Conservation (phyloP, 352 stramenopile genomes). For the Poterioochromonas sp. region DNA sequence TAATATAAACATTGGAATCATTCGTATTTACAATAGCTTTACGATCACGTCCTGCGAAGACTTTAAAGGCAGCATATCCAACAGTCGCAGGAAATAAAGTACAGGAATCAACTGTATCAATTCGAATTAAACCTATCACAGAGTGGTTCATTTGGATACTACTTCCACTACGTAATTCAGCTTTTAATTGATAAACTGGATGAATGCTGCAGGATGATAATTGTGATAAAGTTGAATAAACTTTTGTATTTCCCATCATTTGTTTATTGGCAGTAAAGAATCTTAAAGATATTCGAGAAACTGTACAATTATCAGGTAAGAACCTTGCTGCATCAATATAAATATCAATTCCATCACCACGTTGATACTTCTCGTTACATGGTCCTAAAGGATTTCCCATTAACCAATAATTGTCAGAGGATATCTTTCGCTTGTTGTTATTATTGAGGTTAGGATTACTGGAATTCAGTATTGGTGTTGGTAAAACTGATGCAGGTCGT, state of each 20-base stretch:
- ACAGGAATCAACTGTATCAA: conserved; percentile 3
- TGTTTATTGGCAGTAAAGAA: not conserved
- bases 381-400: not conserved
- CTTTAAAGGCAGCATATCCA: not conserved
- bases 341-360: conserved; percentile 27
- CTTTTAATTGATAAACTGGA: conserved; percentile 12
- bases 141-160: not conserved
- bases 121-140: not conserved
- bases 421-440: no score
- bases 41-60: conserved; percentile 5
- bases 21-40: not conserved
- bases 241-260: not conserved
- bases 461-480: not conserved
- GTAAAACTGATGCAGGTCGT: not conserved
- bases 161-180: not conserved
- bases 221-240: not conserved
- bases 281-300: not conserved
- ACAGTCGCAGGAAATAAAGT: not conserved
- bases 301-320: conserved; percentile 18
- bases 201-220: not conserved
- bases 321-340: conserved; percentile 22
- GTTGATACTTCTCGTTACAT: not conserved
- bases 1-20: conserved; percentile 2
- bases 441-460: no score
- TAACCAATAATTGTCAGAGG: conserved; percentile 2